A percentile compares a stretch with the other conserved stretches of the same genome.
Conservation (phyloP, 208 protist species). For the Tritrichomonas foetus region DNA sequence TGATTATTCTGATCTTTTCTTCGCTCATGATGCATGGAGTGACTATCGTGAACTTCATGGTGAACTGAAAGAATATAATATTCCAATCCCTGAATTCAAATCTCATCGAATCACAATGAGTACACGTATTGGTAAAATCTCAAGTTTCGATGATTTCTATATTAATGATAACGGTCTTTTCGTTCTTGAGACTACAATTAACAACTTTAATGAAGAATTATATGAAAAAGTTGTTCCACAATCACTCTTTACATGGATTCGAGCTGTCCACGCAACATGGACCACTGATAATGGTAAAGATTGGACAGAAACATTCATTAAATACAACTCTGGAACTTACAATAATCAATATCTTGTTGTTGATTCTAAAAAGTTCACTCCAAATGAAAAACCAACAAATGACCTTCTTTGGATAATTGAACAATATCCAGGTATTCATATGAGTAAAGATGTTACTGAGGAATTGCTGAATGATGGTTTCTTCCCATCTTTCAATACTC, state of each 20-base stretch:
- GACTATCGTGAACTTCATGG: not conserved
- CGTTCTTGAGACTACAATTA: constrained; percentile 67
- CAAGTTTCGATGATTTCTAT: constrained; percentile 77
- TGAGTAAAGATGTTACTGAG: not conserved
- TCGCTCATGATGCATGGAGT: constrained; percentile 19
- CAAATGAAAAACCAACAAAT: not conserved
- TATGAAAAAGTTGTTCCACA: constrained; percentile 42
- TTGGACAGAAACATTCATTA: not conserved
- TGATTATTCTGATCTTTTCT: constrained; percentile 6
- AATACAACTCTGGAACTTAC: constrained; percentile 39
- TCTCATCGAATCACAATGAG: not conserved
- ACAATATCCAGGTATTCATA: not conserved
- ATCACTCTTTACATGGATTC: constrained; percentile 21
- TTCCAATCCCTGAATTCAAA: not conserved
- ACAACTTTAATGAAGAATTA: constrained; percentile 58
- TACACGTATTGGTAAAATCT: constrained; percentile 56
- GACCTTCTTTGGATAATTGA: constrained; percentile 38
- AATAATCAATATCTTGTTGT: constrained; percentile 42
- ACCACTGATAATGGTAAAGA: constrained; percentile 17
- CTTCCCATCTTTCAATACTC: constrained; percentile 25
- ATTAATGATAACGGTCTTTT: constrained; percentile 62
- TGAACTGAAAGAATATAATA: not conserved
- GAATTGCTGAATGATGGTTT: not conserved
- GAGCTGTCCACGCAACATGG: not conserved
- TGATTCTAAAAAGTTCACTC: not conserved